Evolutionary conservation across 2,329 filamentous ascomycete genomes (phyloP).

Genomic region (Beauveria sp.): DNA sequence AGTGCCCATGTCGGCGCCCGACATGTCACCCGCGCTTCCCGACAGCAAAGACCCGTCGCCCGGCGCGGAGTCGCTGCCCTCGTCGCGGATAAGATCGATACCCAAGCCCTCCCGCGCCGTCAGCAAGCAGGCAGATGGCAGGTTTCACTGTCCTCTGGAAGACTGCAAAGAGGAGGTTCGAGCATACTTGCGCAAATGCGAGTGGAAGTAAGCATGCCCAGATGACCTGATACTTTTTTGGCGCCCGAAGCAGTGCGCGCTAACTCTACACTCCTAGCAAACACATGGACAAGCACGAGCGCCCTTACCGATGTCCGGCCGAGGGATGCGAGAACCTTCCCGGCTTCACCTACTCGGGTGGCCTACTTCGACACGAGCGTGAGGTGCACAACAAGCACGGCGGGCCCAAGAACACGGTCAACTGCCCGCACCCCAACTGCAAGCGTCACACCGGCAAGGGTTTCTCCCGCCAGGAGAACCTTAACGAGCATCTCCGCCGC

Average conservation of each 20-base stretch:
- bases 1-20: slow-evolving; percentile 22
- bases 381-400: slow-evolving; percentile 90
- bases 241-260: slow-evolving; percentile 14
- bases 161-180: slow-evolving; percentile 59
- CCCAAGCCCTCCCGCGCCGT: slow-evolving; percentile 51
- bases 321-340: slow-evolving; percentile 84
- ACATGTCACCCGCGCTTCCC: slow-evolving; percentile 24
- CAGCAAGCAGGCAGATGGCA: slow-evolving; percentile 60
- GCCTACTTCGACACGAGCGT: slow-evolving; percentile 79
- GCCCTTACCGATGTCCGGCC: slow-evolving; percentile 79
- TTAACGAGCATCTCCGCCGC: slow-evolving; percentile 85
- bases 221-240: neutral
- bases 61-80: slow-evolving; percentile 23
- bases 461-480: slow-evolving; percentile 88
- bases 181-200: slow-evolving; percentile 75
- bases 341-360: slow-evolving; percentile 92
- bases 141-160: slow-evolving; percentile 64
- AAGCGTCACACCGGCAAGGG: slow-evolving; percentile 83
- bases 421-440: slow-evolving; percentile 80
- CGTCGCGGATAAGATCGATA: slow-evolving; percentile 42
- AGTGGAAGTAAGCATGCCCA: slow-evolving; percentile 73
- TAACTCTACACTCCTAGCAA: slow-evolving; percentile 49
- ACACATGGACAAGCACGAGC: slow-evolving; percentile 97
- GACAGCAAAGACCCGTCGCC: slow-evolving; percentile 29
- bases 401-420: slow-evolving; percentile 77